These are phyloP conservation scores for Cyclocybe aegerita DNA, from an alignment of 768 basidiomycete genomes.

Conservation along the genomic window DNA sequence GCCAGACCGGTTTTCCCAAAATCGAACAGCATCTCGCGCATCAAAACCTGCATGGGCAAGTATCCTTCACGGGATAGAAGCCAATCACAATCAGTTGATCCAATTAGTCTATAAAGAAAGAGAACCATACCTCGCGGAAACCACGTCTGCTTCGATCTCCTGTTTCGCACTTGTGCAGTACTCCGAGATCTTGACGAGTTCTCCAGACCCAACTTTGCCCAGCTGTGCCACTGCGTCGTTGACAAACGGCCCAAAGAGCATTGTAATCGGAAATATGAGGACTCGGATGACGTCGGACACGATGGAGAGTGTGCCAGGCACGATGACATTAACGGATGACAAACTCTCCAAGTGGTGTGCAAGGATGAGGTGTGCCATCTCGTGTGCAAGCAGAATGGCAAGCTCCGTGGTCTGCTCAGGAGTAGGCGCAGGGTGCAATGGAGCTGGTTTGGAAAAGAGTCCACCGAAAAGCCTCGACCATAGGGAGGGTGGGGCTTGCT, in stretches of 20 bases:
- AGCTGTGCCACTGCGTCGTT: constrained; percentile 89
- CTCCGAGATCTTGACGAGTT: constrained; percentile 70
- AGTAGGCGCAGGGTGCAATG: constrained; percentile 57
- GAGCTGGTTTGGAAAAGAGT: constrained; percentile 32
- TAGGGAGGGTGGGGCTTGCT: constrained; percentile 36
- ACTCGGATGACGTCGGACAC: constrained; percentile 74
- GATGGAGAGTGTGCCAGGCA: constrained; percentile 80
- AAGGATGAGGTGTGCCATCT: constrained; percentile 87
- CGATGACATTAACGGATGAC: constrained; percentile 79
- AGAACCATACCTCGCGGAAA: constrained; percentile 68
- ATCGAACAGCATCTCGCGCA: constrained; percentile 74
- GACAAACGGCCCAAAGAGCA: constrained; percentile 92
- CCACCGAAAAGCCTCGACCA: constrained; percentile 48
- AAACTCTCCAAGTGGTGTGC: constrained; percentile 91
- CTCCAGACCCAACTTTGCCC: constrained; percentile 74
- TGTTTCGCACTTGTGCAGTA: constrained; percentile 79
- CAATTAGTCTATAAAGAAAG: neutral
- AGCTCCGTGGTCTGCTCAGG: constrained; percentile 84
- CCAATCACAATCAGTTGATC: constrained; percentile 3
- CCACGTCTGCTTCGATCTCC: constrained; percentile 92
- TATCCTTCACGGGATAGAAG: constrained; percentile 47
- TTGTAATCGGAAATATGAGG: constrained; percentile 83
- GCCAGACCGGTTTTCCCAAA: constrained; percentile 71
- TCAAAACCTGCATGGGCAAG: constrained; percentile 92
- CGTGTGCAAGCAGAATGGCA: constrained; percentile 90